Percentiles rank a stretch among this genome's conserved stretches.
Conservation (phyloP, 2,329 filamentous ascomycete species). For the Arthrinium puccinioides region DNA sequence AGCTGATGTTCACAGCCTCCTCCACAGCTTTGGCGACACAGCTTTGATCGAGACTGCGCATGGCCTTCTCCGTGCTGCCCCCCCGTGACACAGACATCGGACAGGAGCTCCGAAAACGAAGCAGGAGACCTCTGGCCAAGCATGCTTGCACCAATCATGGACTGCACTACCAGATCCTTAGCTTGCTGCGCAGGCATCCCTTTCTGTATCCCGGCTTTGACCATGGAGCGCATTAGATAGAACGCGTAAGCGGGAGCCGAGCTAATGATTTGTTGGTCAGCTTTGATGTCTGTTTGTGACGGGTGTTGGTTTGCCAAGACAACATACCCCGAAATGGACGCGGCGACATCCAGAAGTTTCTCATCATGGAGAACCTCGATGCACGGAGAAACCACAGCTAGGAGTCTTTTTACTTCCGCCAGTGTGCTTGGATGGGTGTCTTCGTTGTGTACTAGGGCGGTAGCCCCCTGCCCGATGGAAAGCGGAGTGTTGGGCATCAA, state of each 20-base stretch:
- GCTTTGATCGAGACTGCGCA: neutral
- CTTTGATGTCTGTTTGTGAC: neutral
- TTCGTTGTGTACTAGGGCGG: neutral
- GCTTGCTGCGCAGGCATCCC: neutral
- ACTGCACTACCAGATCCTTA: neutral
- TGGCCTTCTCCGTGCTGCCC: slow-evolving; percentile 1
- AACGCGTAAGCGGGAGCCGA: neutral
- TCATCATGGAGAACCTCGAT: neutral
- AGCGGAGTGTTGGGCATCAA: neutral
- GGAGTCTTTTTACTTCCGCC: neutral
- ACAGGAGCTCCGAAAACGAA: neutral
- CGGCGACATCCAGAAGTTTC: neutral
- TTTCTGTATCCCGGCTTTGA: neutral
- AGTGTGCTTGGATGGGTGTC: neutral
- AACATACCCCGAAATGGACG: neutral
- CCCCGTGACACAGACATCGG: neutral
- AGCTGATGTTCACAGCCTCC: neutral
- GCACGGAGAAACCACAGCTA: neutral
- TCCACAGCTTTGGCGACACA: neutral
- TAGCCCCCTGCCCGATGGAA: neutral
- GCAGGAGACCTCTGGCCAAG: neutral
- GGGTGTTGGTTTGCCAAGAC: neutral
- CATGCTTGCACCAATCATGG: neutral
- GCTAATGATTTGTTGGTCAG: neutral
- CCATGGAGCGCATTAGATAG: neutral